phyloP scores from a whole-genome alignment of 169 alveolate genomes.

The Eimeria tenella region DNA sequence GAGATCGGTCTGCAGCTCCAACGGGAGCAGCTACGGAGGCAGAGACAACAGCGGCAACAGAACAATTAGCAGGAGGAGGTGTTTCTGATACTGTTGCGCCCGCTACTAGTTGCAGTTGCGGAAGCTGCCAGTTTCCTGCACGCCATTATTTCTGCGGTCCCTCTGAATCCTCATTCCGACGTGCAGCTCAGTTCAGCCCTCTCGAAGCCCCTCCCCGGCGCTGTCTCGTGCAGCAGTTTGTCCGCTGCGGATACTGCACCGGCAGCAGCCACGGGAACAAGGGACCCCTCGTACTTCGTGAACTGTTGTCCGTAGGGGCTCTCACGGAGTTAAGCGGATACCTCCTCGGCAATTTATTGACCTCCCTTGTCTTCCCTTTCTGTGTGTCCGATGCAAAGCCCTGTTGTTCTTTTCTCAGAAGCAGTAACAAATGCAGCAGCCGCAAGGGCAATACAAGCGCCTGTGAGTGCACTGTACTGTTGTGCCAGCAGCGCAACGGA shows the following conservation, averaged over 20 bases:
- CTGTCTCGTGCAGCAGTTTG: slow-evolving; percentile 2
- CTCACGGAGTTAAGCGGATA: not conserved
- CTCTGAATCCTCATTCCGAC: not conserved
- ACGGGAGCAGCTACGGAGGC: not conserved
- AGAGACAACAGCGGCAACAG: slow-evolving; percentile 7
- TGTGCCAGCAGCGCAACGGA: not conserved
- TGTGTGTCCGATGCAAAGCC: not conserved
- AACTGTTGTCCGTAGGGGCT: not conserved
- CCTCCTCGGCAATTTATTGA: not conserved
- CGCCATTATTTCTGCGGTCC: not conserved
- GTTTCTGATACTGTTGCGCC: not conserved
- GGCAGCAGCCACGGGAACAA: not conserved
- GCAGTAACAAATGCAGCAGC: not conserved
- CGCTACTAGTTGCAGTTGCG: not conserved
- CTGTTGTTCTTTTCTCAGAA: not conserved
- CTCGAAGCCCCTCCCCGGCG: slow-evolving; percentile 37
- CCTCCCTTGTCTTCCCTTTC: not conserved
- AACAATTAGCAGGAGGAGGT: not conserved
- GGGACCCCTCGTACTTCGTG: not conserved
- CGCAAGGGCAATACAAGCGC: not conserved
- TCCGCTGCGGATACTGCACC: not conserved
- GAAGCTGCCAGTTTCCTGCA: slow-evolving; percentile 6
- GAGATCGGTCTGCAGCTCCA: not conserved
- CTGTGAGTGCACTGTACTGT: not conserved
- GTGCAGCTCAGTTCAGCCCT: not conserved